phyloP scores from a whole-genome alignment of 176 grass and related monocot genomes.

The Avena sativa region DNA sequence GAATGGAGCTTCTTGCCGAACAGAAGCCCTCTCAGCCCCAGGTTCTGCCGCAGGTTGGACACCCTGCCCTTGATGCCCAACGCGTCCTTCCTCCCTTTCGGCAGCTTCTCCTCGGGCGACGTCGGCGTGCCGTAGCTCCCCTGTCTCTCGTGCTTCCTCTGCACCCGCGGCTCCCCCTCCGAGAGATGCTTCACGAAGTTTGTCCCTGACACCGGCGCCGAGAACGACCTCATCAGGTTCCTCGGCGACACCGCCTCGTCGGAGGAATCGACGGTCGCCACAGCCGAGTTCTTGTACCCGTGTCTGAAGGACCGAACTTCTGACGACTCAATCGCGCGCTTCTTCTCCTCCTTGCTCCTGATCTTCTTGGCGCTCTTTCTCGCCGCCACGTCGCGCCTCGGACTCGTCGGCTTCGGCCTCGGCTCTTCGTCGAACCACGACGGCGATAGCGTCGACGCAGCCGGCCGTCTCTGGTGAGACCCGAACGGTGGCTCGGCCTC shows the following conservation, averaged over 20 bases:
- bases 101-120: constrained; percentile 40
- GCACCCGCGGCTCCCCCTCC: constrained; percentile 71
- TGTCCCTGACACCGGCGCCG: constrained; percentile 79
- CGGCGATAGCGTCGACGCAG: neutral
- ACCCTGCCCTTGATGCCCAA: constrained; percentile 71
- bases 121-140: constrained; percentile 26
- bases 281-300: constrained; percentile 29
- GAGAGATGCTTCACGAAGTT: constrained; percentile 81
- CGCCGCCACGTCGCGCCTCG: constrained; percentile 30
- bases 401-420: constrained; percentile 40
- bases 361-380: constrained; percentile 58
- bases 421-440: constrained; percentile 56
- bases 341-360: constrained; percentile 67
- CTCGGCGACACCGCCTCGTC: constrained; percentile 53
- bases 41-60: constrained; percentile 77
- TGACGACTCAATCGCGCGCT: constrained; percentile 43
- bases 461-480: constrained; percentile 41
- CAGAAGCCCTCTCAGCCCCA: constrained; percentile 67
- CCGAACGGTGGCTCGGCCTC: constrained; percentile 27
- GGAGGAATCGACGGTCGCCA: neutral
- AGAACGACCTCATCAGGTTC: constrained; percentile 85
- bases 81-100: constrained; percentile 72
- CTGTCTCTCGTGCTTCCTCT: constrained; percentile 63
- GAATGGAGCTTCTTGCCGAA: constrained; percentile 82
- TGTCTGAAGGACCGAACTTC: constrained; percentile 58